Base-by-base conservation (phyloP, 345 rosid species). In the Lumnitzera littorea region DNA sequence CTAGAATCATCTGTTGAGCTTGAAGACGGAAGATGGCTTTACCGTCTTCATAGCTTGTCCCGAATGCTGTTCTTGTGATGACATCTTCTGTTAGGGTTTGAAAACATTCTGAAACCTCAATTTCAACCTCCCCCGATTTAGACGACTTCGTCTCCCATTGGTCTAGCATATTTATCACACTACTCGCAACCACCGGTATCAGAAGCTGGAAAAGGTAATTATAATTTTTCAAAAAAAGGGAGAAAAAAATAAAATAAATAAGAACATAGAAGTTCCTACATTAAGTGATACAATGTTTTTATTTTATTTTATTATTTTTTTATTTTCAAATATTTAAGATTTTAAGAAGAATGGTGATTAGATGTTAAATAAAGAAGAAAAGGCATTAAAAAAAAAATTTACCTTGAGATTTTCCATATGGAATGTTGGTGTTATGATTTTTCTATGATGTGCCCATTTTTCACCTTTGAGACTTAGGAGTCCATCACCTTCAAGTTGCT, bases 371-470 rank as follows among this genome's bases (percentile, higher is more conserved):
- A 17, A 58, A 27, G 17, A 43, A 20, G 15, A 16, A 25, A 47
- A 53, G 20, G 25, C 13, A 24, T 16, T 14, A 1, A 46, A 17
- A 29, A 20, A 2, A 7, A 13, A 11, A 46, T 57, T 24, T 63
- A 90, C 97, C 77, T 87, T 87, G 69, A 87, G 91, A 79, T 87
- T 87, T 61, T 92, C 96, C 78, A 81, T 76, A n/a, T 85, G 85
- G 72, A 87, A 89, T 41, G 89, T 87, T 9, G 96, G 96, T 3
- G 84, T 72, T 14, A 87, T 81, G 63, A 87, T 84, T 73, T 70
- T 81, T 27, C 91, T 72, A 58, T 80, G 98, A 66, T 80, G 82
- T 65, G 78, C 80, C 96, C 96, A 89, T 65, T 89, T 87, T 36
- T 68, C 72, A 5, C 94, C 96, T 62, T 84, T 81, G 57, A 82